Evolutionary conservation across 2,329 filamentous ascomycete species (phyloP).

Genomic region (Alternaria viburni): DNA sequence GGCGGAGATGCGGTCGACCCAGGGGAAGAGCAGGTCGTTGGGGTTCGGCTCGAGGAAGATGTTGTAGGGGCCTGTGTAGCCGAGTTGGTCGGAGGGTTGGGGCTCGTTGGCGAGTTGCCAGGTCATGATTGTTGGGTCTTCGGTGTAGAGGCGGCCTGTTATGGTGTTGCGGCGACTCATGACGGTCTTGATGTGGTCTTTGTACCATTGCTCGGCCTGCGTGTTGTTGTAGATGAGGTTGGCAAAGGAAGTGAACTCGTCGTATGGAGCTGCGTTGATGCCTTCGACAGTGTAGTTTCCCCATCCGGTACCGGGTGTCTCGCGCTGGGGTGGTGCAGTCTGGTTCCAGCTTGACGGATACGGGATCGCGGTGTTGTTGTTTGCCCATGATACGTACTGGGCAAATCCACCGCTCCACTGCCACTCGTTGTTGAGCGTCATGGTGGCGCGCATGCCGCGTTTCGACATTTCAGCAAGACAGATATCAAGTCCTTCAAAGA

Average conservation of each 20-base stretch:
- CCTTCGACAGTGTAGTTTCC: conserved; percentile 48
- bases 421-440: conserved; percentile 50
- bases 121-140: conserved; percentile 51
- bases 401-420: conserved; percentile 50
- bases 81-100: conserved; percentile 35
- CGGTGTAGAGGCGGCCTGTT: conserved; percentile 44
- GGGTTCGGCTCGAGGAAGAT: conserved; percentile 37
- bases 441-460: conserved; percentile 50
- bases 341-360: conserved; percentile 50
- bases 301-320: conserved; percentile 46
- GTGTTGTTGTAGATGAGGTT: conserved; percentile 47
- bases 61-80: conserved; percentile 34
- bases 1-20: conserved; percentile 45
- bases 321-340: conserved; percentile 43
- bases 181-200: conserved; percentile 47
- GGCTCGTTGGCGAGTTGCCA: conserved; percentile 52
- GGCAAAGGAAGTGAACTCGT: conserved; percentile 35
- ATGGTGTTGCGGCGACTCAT: conserved; percentile 46
- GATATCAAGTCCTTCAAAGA: conserved; percentile 48
- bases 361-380: conserved; percentile 42
- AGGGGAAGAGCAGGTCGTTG: conserved; percentile 45
- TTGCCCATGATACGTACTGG: conserved; percentile 49
- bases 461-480: conserved; percentile 50
- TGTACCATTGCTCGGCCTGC: conserved; percentile 46
- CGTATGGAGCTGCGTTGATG: conserved; percentile 42